Evolutionary conservation across 805 yeast genomes (phyloP), one percentile per base, ranked within the genome.

Genomic region (Yamadazyma sp.): DNA sequence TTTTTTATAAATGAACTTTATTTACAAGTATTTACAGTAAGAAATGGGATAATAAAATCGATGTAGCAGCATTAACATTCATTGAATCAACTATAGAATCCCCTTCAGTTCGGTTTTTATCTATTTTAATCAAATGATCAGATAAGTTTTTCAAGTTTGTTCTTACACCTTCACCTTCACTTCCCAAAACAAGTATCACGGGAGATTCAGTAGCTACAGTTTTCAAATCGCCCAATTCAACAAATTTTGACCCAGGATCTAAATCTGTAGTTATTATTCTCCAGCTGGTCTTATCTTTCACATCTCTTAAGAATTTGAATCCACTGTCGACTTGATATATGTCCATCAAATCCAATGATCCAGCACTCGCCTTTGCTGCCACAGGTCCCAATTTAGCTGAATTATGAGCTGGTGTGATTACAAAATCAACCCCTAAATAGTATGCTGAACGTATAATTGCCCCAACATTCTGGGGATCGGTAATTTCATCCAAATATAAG

Each of bases 41-140:
- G 24, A 36, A 24, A 31, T 35, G 42, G 8, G 43, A 30, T 5
- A 86, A 60, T 31, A 88, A 52, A 19, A 88, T 51, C 1, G 89
- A 93, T 1, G 89, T 74, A 1, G 97, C 96, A 7, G 88, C 96
- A 52, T 93, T 85, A 21, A 86, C 97, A 53, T 88, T 88, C 50
- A 88, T 63, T 20, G 95, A 84, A 52, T 87, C 96, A 24, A 88
- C 80, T 5, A 56, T 44, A 10, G 22, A 41, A 33, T 55, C 58
- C 12, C 50, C 56, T 3, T 49, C 53, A 11, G 37, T 43, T 21
- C 67, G 43, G 5, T 62, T 57, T 28, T 61, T 56, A 10, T 55
- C 60, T 30, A 75, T 51, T 1, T 67, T 64, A 11, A 73, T 74
- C 32, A 73, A 54, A 42, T 49, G 66, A 37, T 82, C 84, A 33